Base-by-base conservation (phyloP, 768 basidiomycete genomes). In the Trametes elegans region DNA sequence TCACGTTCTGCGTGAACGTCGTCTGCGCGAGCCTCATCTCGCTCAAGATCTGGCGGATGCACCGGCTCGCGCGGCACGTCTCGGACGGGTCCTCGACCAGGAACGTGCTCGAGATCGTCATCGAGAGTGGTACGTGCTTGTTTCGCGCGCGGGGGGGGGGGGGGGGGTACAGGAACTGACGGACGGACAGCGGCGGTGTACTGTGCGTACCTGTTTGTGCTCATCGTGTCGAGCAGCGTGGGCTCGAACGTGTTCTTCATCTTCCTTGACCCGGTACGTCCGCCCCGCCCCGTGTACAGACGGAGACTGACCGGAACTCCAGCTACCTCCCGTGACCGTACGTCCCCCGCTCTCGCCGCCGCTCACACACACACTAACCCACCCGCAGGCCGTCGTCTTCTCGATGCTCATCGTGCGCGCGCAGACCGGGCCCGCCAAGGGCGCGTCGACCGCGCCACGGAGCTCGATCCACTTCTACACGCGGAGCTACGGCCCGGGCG, bases 351-450 rank as follows among this genome's bases (percentile, higher is more conserved):
- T 2, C 32, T 19, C 46, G 9, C 7, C 11, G 4, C 34, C 6
- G 21, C 11, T 5, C 32, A 7, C 5, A 11, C 7, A 2, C 31
- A 10, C 11, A 19, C 46, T 48, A 21, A 48, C 46, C 19, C n/a
- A 1, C 27, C 5, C 27, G 16, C 28, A 51, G 50, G 50, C 50
- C 40, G 31, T 51, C 31, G 24, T 51, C 40, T 51, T 51, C 50
- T 42, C 50, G 13, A 42, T 51, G 50, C 50, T 51, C 50, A 51
- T 51, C 40, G 50, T 51, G 29, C 50, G 50, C 50, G 50, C 50
- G 2, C 50, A 28, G 3, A 24, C 24, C 3, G 27, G 28, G 27
- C 4, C 14, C 14, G 26, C 26, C 21, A 4, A 18, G 3, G 7
- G 27, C 14, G 43, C 19, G 7, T 11, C 43, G 3, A 24, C 23